Evolutionary conservation across 441 rosid species (phyloP), one percentile per base, ranked within the genome.

Genomic region (Rhodomyrtus psidioides): DNA sequence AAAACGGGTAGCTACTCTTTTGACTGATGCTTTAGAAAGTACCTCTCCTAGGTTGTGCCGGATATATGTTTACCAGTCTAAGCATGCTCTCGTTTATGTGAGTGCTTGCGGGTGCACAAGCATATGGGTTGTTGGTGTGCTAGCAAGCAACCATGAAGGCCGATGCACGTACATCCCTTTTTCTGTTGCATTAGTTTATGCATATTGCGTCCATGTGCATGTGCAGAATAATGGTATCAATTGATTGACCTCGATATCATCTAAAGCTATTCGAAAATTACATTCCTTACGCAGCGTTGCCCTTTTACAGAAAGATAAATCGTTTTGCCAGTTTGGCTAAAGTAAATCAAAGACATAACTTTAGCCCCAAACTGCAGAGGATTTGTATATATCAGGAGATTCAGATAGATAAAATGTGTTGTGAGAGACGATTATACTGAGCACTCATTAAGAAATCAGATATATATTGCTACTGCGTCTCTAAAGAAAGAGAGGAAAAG

Each of bases 1-100:
- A 90, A 94, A 92, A 87, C 91, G 95, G 94, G 95, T 92, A 91
- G 84, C 30, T 76, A 13, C 17, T 57, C 19, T 56, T 81, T 87
- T 55, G 10, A 26, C 59, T 39, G 34, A 75, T 46, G 49, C n/a
- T 27, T 75, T 24, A 70, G 8, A 70, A 70, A 21, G 16, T 57
- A 12, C 13, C 49, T 21, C 49, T 42, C 34, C 79, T 39, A 70
- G 49, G n/a, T 70, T 70, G 49, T 70, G 79, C 42, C 49, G 4
- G n/a, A 70, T 7, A 70, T 70, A 39, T 70, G 49, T 70, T 70
- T 70, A 10, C 49, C n/a, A 12, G n/a, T 39, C 34, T 39, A n/a
- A 70, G 49, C 79, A 70, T 39, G 79, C 49, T 70, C n/a, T 39
- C n/a, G 23, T 70, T 2, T 34, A 70, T 10, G 49, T 70, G 49